Percentiles rank a stretch among this genome's conserved stretches.
Conservation (phyloP, 768 basidiomycete genomes). For the Macrocybe gigantea region DNA sequence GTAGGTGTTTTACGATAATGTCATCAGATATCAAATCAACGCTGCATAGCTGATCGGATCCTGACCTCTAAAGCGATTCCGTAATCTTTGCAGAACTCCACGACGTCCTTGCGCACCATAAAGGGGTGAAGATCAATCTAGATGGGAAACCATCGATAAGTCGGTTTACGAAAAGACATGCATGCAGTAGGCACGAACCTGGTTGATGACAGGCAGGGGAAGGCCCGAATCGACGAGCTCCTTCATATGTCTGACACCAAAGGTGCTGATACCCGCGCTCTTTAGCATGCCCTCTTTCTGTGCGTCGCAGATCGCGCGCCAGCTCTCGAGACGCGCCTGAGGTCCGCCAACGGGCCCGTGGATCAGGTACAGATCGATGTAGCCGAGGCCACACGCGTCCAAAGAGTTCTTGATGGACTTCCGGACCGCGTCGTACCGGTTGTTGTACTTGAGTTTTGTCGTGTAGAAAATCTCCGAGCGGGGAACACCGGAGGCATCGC, state of each 20-base stretch:
- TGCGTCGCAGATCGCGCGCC: constrained; percentile 61
- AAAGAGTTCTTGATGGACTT: constrained; percentile 50
- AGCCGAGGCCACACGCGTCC: constrained; percentile 46
- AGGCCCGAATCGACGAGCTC: constrained; percentile 40
- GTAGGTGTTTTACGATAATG: not conserved
- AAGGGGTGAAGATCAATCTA: constrained; percentile 63
- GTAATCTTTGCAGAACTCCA: constrained; percentile 49
- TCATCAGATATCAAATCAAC: not conserved
- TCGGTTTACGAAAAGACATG: constrained; percentile 2
- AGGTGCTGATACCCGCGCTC: constrained; percentile 62
- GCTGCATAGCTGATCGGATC: not conserved
- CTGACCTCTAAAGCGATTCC: constrained; percentile 59
- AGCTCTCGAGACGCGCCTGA: constrained; percentile 50
- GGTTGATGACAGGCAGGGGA: constrained; percentile 54
- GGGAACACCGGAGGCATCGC: constrained; percentile 37
- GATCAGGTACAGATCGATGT: constrained; percentile 68
- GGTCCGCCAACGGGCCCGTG: constrained; percentile 64
- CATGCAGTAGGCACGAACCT: constrained; percentile 28
- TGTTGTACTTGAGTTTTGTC: constrained; percentile 61
- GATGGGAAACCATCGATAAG: constrained; percentile 1
- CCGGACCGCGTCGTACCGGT: constrained; percentile 40
- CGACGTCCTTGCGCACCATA: constrained; percentile 59
- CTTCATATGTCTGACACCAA: constrained; percentile 53
- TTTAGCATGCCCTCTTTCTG: constrained; percentile 53
- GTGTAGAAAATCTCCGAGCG: constrained; percentile 64